These are phyloP conservation scores for Epithemia pelagica DNA, from an alignment of 108 stramenopile genomes.

Conservation along the genomic window DNA sequence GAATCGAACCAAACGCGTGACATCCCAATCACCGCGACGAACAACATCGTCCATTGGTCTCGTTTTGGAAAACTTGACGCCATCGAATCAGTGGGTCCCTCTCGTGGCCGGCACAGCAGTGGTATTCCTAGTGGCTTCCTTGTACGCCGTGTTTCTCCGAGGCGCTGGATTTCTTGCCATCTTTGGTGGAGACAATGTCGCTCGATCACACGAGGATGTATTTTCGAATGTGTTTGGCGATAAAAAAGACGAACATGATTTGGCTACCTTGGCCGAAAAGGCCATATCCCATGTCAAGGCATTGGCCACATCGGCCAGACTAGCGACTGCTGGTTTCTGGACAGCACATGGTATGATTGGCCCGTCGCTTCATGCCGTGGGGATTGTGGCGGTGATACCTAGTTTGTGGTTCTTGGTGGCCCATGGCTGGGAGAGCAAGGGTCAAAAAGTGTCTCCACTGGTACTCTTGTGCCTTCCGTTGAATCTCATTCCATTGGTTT, in stretches of 20 bases:
- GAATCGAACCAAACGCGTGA: slow-evolving; percentile 30
- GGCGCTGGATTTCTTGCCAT: slow-evolving; percentile 39
- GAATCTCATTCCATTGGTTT: slow-evolving; percentile 45
- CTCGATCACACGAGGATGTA: slow-evolving; percentile 31
- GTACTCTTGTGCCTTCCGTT: slow-evolving; percentile 35
- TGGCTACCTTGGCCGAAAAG: slow-evolving; percentile 42
- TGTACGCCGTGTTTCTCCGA: slow-evolving; percentile 59
- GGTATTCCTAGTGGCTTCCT: slow-evolving; percentile 40
- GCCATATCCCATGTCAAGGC: slow-evolving; percentile 36
- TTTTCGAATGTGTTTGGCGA: slow-evolving; percentile 29
- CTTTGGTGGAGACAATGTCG: slow-evolving; percentile 24
- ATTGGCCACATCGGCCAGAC: slow-evolving; percentile 36
- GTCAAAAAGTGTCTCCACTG: slow-evolving; percentile 5
- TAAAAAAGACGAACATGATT: slow-evolving; percentile 32
- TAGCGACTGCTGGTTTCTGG: slow-evolving; percentile 58
- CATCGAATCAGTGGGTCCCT: slow-evolving; percentile 58
- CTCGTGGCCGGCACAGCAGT: slow-evolving; percentile 31
- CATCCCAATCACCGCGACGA: slow-evolving; percentile 18
- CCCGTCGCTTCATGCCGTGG: slow-evolving; percentile 49
- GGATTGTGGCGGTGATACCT: slow-evolving; percentile 47
- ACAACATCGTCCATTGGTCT: slow-evolving; percentile 26
- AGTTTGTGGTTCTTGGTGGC: slow-evolving; percentile 34
- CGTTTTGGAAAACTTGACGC: slow-evolving; percentile 29
- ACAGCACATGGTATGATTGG: slow-evolving; percentile 39
- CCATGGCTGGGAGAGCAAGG: slow-evolving; percentile 28